A percentile compares a stretch with the other conserved stretches of the same genome.
These are phyloP conservation scores for Apiospora arundinis DNA, from an alignment of 2,329 filamentous ascomycete genomes.

Conservation along the genomic window DNA sequence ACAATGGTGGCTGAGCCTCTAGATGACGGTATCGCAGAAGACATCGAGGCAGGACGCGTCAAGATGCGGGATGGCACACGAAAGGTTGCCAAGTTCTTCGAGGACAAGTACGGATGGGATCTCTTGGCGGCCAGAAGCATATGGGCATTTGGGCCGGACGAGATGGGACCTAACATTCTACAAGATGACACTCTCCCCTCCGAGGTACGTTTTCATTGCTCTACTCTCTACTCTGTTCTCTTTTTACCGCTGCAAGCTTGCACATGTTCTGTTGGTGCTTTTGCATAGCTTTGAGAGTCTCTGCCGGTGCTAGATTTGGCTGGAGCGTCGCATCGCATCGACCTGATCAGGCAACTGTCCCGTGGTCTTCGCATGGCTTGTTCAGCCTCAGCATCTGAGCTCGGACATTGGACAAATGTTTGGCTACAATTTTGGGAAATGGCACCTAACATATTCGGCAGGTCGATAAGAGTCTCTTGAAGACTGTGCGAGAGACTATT, in stretches of 20 bases:
- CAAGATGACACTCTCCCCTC: conserved; percentile 96
- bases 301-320: neutral
- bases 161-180: conserved; percentile 91
- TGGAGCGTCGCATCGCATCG: conserved; percentile 21
- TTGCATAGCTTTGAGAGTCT: conserved; percentile 20
- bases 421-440: neutral
- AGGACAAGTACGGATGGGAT: conserved; percentile 97
- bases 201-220: conserved; percentile 61
- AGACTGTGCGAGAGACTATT: conserved; percentile 88
- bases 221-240: neutral
- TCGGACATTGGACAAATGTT: neutral
- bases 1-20: conserved; percentile 98
- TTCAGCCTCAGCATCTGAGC: conserved; percentile 19
- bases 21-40: conserved; percentile 91
- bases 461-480: conserved; percentile 91
- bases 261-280: conserved; percentile 19
- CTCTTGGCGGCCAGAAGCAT: conserved; percentile 92
- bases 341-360: conserved; percentile 24
- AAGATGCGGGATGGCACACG: conserved; percentile 92
- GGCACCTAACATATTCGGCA: conserved; percentile 42
- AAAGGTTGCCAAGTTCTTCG: conserved; percentile 95
- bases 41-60: conserved; percentile 90
- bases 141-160: conserved; percentile 98
- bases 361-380: conserved; percentile 19
- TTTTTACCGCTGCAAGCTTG: conserved; percentile 22